Evolutionary conservation across 345 rosid species (phyloP).

Genomic region (Citrus sinensis): DNA sequence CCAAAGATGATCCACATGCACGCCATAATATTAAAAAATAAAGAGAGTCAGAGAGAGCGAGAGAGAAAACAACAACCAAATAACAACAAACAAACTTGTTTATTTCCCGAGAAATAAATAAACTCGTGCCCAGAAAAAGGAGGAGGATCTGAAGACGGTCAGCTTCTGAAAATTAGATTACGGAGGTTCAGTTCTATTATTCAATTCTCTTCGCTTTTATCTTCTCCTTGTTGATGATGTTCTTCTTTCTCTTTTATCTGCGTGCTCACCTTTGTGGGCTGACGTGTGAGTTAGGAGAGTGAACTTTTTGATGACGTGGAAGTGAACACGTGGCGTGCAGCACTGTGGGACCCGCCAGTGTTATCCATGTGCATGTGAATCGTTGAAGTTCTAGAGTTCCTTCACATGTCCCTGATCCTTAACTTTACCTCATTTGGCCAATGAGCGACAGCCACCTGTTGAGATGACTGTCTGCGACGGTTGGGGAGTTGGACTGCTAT

Average conservation of each 20-base stretch:
- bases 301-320: conserved; percentile 49
- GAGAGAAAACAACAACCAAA: not conserved
- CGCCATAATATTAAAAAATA: not conserved
- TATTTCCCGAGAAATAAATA: conserved; percentile 12
- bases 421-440: conserved; percentile 6
- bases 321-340: conserved; percentile 14
- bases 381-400: not conserved
- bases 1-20: conserved; percentile 1
- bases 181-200: not conserved
- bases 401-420: conserved; percentile 3
- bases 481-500: not conserved
- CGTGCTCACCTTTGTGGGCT: conserved; percentile 11
- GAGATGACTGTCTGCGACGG: not conserved
- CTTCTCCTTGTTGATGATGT: conserved; percentile 1
- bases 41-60: not conserved
- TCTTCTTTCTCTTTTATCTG: not conserved
- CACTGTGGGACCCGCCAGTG: conserved; percentile 32
- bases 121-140: not conserved
- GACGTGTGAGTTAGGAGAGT: conserved; percentile 30
- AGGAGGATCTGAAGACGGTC: not conserved
- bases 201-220: not conserved
- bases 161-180: not conserved
- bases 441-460: conserved; percentile 2
- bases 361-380: conserved; percentile 55
- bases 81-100: conserved; percentile 2